Conservation (phyloP, 805 yeast species). For the Candida rishiriensis region DNA sequence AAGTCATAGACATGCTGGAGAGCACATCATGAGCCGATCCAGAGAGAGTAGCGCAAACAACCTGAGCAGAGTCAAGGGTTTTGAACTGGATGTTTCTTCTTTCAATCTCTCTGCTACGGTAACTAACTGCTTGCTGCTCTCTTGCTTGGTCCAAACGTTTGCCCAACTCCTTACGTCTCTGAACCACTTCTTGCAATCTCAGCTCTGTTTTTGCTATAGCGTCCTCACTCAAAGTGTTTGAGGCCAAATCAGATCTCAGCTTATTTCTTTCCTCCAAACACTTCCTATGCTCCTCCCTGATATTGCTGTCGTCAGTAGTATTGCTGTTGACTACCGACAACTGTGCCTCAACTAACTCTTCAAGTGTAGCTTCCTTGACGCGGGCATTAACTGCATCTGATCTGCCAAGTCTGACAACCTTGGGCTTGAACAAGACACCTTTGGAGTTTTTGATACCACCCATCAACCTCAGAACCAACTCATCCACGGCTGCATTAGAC, state of each 20-base stretch:
- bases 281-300: constrained; percentile 46
- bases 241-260: constrained; percentile 37
- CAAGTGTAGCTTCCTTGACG: constrained; percentile 79
- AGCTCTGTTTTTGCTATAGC: constrained; percentile 46
- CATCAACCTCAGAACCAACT: constrained; percentile 76
- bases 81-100: constrained; percentile 70
- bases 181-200: constrained; percentile 51
- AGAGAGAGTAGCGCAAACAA: constrained; percentile 87
- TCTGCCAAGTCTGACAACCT: constrained; percentile 82
- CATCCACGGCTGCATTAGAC: constrained; percentile 98
- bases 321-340: constrained; percentile 35
- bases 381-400: constrained; percentile 81
- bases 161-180: constrained; percentile 63
- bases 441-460: constrained; percentile 58
- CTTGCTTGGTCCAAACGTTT: constrained; percentile 72
- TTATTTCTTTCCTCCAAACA: constrained; percentile 55
- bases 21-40: constrained; percentile 92
- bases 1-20: constrained; percentile 66
- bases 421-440: constrained; percentile 54
- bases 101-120: constrained; percentile 73
- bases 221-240: constrained; percentile 30
- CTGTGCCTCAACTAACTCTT: constrained; percentile 72
- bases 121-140: constrained; percentile 63
- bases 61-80: constrained; percentile 68
- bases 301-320: constrained; percentile 39